Evolutionary conservation across 106 monocot species (phyloP), one percentile per base, ranked within the genome.

Genomic region (Acorus calamus): DNA sequence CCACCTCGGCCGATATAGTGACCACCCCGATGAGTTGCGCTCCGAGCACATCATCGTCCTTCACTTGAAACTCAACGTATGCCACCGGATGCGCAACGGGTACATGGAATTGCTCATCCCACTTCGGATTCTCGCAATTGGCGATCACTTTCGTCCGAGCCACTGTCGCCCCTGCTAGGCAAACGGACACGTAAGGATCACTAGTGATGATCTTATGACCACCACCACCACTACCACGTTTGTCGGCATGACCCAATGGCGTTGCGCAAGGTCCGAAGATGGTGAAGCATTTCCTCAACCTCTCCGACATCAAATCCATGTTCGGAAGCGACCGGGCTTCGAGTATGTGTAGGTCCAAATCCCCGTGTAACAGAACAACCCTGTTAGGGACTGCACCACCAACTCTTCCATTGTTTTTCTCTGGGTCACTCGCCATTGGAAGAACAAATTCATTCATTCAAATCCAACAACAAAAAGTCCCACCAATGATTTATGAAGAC

Each of bases 291-390:
- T 60, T 82, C 56, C 85, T 70, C 82, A 93, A 76, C 43, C 88
- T 85, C 57, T 88, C 92, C 10, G 83, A 50, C 80, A 74, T 78
- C 60, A 88, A 55, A 72, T 93, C 92, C 92, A 93, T 88, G 49
- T 93, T 93, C 14, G 92, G 92, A 55, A 93, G 85, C 8, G 69
- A 80, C 69, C 71, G 71, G 3, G 88, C 92, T 78, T 88, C 92
- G 28, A 69, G 45, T 11, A 93, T 86, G 83, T 81, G 81, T 9
- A 93, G 47, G 42, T 93, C 89, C 63, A 93, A 70, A 59, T 93
- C 85, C 3, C 93, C 93, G 64, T 93, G 93, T 51, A 93, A 52
- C 69, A 81, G 76, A 9, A 55, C 71, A 49, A 65, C 64, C 12
- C 49, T 47, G 14, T 44, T 45, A 41, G 11, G 2, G 28, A 53